phyloP scores from a whole-genome alignment of 1,284 basidiomycete genomes.

The Cryptococcus hybrid region DNA sequence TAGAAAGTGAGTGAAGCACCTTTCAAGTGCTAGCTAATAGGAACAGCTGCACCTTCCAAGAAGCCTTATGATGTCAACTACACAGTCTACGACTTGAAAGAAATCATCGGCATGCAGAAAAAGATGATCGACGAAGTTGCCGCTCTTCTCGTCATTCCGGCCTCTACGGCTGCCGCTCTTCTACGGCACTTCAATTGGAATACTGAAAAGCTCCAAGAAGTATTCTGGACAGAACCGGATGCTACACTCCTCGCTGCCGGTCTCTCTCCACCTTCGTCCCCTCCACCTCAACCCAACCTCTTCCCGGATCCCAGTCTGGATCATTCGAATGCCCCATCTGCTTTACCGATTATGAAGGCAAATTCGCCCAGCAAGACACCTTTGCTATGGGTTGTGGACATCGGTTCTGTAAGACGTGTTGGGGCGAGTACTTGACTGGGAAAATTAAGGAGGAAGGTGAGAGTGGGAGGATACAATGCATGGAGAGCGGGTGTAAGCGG shows the following conservation, averaged over 20 bases:
- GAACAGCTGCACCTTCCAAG: constrained; percentile 32
- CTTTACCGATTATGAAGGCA: constrained; percentile 65
- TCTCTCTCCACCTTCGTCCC: constrained; percentile 48
- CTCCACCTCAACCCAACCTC: constrained; percentile 25
- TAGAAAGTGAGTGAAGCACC: constrained; percentile 35
- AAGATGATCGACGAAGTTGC: constrained; percentile 78
- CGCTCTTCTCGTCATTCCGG: constrained; percentile 79
- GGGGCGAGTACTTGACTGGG: constrained; percentile 75
- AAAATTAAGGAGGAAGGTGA: constrained; percentile 93
- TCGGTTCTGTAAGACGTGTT: constrained; percentile 81
- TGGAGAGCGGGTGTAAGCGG: constrained; percentile 84
- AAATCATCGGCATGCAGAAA: constrained; percentile 73
- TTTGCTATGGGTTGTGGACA: constrained; percentile 74
- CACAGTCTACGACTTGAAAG: constrained; percentile 68
- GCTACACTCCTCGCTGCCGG: constrained; percentile 71
- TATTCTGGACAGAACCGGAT: constrained; percentile 86
- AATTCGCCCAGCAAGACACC: constrained; percentile 57
- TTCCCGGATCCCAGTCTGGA: constrained; percentile 44
- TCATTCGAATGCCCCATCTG: constrained; percentile 86
- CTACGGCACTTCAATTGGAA: constrained; percentile 91
- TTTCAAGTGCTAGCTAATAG: background rate
- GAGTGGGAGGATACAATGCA: constrained; percentile 77
- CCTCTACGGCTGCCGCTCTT: constrained; percentile 70
- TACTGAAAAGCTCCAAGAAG: constrained; percentile 91
- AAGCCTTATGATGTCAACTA: constrained; percentile 50